Conservation (phyloP, 306 rosid species). For the Bauhinia variegata region DNA sequence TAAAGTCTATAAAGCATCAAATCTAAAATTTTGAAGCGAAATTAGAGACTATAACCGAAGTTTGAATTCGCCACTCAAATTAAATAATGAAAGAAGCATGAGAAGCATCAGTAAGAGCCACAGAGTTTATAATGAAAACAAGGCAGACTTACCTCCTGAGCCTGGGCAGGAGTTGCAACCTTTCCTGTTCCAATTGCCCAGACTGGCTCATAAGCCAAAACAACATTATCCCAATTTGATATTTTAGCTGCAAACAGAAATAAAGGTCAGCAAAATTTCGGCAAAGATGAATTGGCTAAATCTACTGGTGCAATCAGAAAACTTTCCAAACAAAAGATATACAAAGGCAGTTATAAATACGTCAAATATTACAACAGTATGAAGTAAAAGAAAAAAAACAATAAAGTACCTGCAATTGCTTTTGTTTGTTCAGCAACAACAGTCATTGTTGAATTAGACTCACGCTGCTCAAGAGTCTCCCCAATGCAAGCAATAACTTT, state of each 20-base stretch:
- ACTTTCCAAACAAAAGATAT: neutral
- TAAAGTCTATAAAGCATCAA: neutral
- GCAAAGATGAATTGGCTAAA: neutral
- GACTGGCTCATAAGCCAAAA: slow-evolving; percentile 89
- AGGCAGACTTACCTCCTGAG: slow-evolving; percentile 70
- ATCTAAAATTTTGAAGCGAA: neutral
- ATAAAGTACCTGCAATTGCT: slow-evolving; percentile 71
- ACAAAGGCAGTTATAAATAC: neutral
- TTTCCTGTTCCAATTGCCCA: slow-evolving; percentile 96
- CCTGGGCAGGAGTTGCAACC: slow-evolving; percentile 91
- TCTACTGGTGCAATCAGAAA: slow-evolving; percentile 4
- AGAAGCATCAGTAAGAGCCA: neutral
- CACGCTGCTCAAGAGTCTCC: slow-evolving; percentile 89
- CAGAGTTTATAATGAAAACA: neutral
- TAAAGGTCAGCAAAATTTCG: too few relatives aligned
- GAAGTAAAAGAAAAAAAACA: neutral
- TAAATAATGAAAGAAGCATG: neutral
- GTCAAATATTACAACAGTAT: neutral
- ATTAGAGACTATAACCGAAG: neutral
- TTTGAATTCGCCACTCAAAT: neutral
- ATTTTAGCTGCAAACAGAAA: slow-evolving; percentile 42
- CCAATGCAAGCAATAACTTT: slow-evolving; percentile 92
- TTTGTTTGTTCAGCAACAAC: slow-evolving; percentile 87
- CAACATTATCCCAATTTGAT: slow-evolving; percentile 69
- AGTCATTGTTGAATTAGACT: slow-evolving; percentile 62